Evolutionary conservation across 106 monocot genomes (phyloP).

Genomic region (Dioscorea zingiberensis): DNA sequence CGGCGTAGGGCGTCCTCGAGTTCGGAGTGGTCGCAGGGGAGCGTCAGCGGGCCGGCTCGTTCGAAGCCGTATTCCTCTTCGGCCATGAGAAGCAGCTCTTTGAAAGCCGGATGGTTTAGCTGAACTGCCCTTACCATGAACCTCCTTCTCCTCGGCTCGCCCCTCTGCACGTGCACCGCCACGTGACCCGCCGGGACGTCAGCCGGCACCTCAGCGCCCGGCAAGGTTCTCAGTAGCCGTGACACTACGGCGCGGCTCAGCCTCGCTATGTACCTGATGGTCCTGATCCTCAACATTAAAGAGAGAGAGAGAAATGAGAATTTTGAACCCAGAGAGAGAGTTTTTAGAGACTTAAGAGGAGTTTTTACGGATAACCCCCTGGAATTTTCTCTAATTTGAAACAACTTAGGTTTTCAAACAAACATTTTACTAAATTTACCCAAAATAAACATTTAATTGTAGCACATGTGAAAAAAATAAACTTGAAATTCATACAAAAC

Average conservation of each 20-base stretch:
- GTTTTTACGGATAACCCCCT: too few relatives aligned
- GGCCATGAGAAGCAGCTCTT: background rate
- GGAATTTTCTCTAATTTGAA: too few relatives aligned
- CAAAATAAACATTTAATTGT: too few relatives aligned
- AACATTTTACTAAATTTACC: too few relatives aligned
- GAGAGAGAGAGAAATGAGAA: too few relatives aligned
- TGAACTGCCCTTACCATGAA: background rate
- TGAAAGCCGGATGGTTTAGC: constrained; percentile 7
- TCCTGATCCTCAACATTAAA: too few relatives aligned
- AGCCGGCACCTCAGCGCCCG: background rate
- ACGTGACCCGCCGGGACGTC: constrained; percentile 8
- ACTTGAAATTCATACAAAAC: too few relatives aligned
- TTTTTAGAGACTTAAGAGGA: too few relatives aligned
- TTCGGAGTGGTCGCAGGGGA: background rate
- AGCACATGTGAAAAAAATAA: too few relatives aligned
- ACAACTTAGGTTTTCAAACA: too few relatives aligned
- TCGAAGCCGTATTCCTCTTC: constrained; percentile 6
- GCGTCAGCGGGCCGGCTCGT: background rate
- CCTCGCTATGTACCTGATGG: background rate
- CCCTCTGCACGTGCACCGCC: background rate
- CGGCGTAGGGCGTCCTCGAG: background rate
- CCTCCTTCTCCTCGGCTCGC: background rate
- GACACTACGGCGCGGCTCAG: background rate
- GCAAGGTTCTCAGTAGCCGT: too few relatives aligned
- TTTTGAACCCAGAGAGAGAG: too few relatives aligned